Base-by-base conservation (phyloP, 2,329 filamentous ascomycete species). In the Chalaropsis thielavioides region DNA sequence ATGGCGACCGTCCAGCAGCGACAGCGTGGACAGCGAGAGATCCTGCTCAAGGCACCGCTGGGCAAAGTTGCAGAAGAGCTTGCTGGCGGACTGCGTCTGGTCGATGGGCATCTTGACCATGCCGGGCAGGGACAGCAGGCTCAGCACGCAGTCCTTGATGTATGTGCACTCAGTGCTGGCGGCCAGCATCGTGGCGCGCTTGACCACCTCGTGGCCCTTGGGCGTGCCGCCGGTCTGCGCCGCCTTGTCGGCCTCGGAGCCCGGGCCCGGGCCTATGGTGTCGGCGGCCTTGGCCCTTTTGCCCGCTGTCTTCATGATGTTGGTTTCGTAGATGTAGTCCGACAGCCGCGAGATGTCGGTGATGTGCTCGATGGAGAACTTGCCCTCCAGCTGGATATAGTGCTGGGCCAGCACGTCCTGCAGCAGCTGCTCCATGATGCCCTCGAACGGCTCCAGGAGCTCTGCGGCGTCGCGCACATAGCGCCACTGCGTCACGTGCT, bases 401-500 rank as follows among this genome's bases (percentile, higher is more conserved):
- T 67, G 65, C 61, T 67, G 65, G 2, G 60, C 62, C 31, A 67
- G 51, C n/a, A 67, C 62, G 4, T 59, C 43, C 40, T 67, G 62
- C 17, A 67, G 51, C 31, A 67, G 40, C 35, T 67, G 62, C n/a
- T 46, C 44, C 22, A 67, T 49, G 46, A 64, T 56, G 8, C 38
- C 46, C 46, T 67, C 65, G 22, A 64, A 67, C 43, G 62, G 62
- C 22, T 40, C 62, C 17, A 67, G 10, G 24, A 67, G 65, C 49
- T 67, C 65, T 6, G 65, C 62, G 5, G 65, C 62, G 38, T 67
- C 65, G 13, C 65, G 65, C 40, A 67, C 61, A 31, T 67, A 56
- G 17, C 65, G 62, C 65, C 65, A 67, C 54, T 67, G 65, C 6
- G 65, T 67, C 62, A 67, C 58, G 10, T 67, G 65, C 19, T 64